A percentile compares a stretch with the other conserved stretches of the same genome.
These are phyloP conservation scores for Microsporum ferrugineum DNA, from an alignment of 2,329 filamentous ascomycete genomes.

Conservation along the genomic window DNA sequence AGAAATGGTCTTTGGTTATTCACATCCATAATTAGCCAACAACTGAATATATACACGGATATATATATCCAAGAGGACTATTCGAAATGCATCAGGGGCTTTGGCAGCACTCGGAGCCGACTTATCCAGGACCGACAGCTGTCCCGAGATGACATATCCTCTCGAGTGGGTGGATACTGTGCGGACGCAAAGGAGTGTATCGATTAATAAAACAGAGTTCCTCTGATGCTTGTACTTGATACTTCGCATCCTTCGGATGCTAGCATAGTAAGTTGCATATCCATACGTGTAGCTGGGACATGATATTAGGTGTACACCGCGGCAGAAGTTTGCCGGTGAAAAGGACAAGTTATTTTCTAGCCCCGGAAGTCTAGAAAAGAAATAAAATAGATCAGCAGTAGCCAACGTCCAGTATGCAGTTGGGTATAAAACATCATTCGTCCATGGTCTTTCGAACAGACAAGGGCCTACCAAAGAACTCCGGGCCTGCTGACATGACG, in stretches of 20 bases:
- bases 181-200: not conserved
- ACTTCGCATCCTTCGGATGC: not conserved
- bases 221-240: not conserved
- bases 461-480: not conserved
- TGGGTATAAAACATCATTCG: not conserved
- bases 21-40: not conserved
- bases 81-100: not conserved
- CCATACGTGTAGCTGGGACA: not conserved
- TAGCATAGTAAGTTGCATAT: not conserved
- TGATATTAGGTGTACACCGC: not conserved
- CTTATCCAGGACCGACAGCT: not conserved
- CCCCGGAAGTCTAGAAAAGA: not conserved
- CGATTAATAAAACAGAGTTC: not conserved
- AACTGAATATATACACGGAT: not conserved
- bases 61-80: not conserved
- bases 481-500: not conserved
- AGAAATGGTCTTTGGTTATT: not conserved
- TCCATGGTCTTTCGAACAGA: not conserved
- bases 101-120: not conserved
- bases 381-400: not conserved
- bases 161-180: not conserved
- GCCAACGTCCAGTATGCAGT: not conserved
- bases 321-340: not conserved
- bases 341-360: not conserved
- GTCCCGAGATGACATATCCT: not conserved